These are phyloP conservation scores for Metarhizium robertsii DNA, from an alignment of 2,329 filamentous ascomycete species.

Conservation along the genomic window DNA sequence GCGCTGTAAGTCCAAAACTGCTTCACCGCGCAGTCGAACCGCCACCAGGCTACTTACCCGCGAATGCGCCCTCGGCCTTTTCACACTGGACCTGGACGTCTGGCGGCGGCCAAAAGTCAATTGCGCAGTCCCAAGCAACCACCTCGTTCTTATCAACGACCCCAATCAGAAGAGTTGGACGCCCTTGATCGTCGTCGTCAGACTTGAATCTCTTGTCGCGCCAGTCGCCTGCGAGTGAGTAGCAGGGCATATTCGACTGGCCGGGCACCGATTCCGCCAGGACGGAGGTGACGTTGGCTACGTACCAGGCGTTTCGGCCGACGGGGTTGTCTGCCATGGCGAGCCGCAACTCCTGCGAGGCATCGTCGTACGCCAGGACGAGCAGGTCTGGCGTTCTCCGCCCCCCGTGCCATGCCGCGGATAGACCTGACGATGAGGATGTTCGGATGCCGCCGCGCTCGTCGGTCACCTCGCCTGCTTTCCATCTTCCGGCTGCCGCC, in stretches of 20 bases:
- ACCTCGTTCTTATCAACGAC: slow-evolving; percentile 9
- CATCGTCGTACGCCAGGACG: slow-evolving; percentile 10
- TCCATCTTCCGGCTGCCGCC: slow-evolving; percentile 9
- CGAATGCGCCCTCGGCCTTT: slow-evolving; percentile 6
- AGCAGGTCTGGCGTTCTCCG: slow-evolving; percentile 6
- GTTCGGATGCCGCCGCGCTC: slow-evolving; percentile 3
- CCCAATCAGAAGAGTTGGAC: slow-evolving; percentile 9
- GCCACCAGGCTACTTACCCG: slow-evolving; percentile 5
- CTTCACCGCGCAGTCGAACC: background rate
- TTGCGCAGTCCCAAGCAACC: slow-evolving; percentile 11
- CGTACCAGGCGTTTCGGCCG: slow-evolving; percentile 6
- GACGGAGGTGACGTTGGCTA: slow-evolving; percentile 8
- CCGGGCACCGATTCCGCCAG: slow-evolving; percentile 5
- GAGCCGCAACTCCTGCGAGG: slow-evolving; percentile 10
- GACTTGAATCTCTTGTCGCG: background rate
- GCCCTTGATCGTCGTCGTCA: background rate
- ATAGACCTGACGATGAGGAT: slow-evolving; percentile 9
- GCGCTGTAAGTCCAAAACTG: background rate
- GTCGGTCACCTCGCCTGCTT: slow-evolving; percentile 2
- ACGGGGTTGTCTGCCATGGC: slow-evolving; percentile 9
- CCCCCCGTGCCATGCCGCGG: slow-evolving; percentile 12
- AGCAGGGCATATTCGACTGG: slow-evolving; percentile 8
- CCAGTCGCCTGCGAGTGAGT: slow-evolving; percentile 13
- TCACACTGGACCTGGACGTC: slow-evolving; percentile 8
- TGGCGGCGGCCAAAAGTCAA: slow-evolving; percentile 8